Percentiles rank a stretch among this genome's conserved stretches.
Conservation (phyloP, 768 basidiomycete genomes). For the Boletus reticulatus region DNA sequence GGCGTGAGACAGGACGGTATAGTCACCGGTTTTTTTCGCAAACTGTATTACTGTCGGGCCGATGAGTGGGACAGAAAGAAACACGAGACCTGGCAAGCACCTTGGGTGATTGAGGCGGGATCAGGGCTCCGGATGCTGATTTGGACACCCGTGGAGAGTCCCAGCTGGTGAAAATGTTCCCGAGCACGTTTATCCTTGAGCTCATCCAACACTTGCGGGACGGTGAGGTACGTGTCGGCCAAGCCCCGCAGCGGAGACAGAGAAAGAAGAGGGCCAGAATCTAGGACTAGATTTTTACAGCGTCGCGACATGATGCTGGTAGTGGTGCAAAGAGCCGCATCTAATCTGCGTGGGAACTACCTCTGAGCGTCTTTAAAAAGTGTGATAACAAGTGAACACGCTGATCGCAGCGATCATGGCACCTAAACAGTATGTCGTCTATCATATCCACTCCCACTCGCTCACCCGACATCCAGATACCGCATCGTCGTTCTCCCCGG, state of each 20-base stretch:
- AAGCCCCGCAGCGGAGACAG: constrained; percentile 87
- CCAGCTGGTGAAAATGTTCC: constrained; percentile 81
- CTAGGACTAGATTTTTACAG: constrained; percentile 83
- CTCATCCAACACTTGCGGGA: constrained; percentile 88
- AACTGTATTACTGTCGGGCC: constrained; percentile 70
- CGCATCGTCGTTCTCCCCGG: constrained; percentile 90
- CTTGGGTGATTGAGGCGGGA: constrained; percentile 62
- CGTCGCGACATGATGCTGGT: constrained; percentile 35
- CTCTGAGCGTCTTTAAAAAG: too few species aligned
- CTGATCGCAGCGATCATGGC: constrained; percentile 32
- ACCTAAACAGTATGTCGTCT: constrained; percentile 41
- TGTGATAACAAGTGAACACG: too few species aligned
- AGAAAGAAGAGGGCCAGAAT: constrained; percentile 91
- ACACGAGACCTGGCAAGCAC: constrained; percentile 34
- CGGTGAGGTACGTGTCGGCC: constrained; percentile 81
- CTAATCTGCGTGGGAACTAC: constrained; percentile 12
- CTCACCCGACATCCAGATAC: constrained; percentile 50
- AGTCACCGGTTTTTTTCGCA: constrained; percentile 97
- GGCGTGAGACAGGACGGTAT: constrained; percentile 83
- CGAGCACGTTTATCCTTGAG: constrained; percentile 85
- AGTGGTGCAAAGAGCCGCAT: neutral
- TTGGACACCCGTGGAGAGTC: constrained; percentile 71
- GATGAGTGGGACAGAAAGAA: constrained; percentile 13
- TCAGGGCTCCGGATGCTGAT: constrained; percentile 71
- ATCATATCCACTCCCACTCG: neutral